Evolutionary conservation across 768 basidiomycete species (phyloP), one percentile per base, ranked within the genome.

Genomic region (Suillus clintonianus): DNA sequence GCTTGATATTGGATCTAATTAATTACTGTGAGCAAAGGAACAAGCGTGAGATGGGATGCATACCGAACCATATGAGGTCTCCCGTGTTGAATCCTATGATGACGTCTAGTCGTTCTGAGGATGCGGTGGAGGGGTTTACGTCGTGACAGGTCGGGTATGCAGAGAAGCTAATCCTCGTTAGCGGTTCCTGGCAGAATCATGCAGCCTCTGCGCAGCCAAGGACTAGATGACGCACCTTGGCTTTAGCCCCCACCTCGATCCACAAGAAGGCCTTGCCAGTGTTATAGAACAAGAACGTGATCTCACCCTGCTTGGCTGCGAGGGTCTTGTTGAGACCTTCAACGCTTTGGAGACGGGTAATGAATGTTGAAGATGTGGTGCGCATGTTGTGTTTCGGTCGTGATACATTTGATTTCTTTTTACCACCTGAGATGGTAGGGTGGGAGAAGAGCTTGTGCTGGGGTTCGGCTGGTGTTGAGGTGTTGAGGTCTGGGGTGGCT

Each of bases 11-110:
- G 91, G 91, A 75, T 95, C 93, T 94, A 65, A 24, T 47, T 47
- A 39, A 30, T 48, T 42, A 36, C 34, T 37, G 56, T 50, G 34
- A 63, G 63, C 63, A 42, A 68, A 17, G 43, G 51, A 34, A 61
- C 9, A 63, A 27, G 53, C 39, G 50, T 32, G 57, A n/a, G 48
- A 74, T 56, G 56, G 30, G 14, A 55, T 43, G 15, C 84, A 67
- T 66, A 92, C 96, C 96, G 61, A 99, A 82, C 97, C 97, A 99
- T 56, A 99, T 78, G 42, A 99, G 80, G 78, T 99, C 97, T n/a
- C 97, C 97, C 0, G 95, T 92, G 65, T 81, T 84, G 73, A 97
- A 98, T 6, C 97, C 97, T 69, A 98, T 90, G 63, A 98, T 85
- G 7, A 97, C 82, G 70, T 98, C 96, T 39, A 98, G 77, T 50